Conservation (phyloP, 306 rosid genomes). For the Trifolium repens region DNA sequence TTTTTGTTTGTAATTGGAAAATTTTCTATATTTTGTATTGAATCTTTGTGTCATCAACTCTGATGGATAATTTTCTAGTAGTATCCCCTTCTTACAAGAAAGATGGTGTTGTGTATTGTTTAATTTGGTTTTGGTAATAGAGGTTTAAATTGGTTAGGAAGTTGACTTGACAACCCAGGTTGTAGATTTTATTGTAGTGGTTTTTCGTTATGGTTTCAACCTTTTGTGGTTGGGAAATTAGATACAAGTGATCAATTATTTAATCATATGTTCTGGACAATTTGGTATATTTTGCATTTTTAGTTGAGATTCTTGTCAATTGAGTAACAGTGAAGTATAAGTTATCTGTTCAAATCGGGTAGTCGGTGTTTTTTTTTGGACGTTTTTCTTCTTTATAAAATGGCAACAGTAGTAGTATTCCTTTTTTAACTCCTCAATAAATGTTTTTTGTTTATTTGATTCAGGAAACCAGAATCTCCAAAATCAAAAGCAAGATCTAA, state of each 20-base stretch:
- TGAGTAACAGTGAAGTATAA: not conserved
- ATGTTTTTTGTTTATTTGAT: constrained; percentile 36
- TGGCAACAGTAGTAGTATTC: not conserved
- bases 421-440: constrained; percentile 22
- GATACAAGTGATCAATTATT: constrained; percentile 25
- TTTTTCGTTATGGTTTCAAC: constrained; percentile 11
- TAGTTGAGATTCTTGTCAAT: constrained; percentile 3
- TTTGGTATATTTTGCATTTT: constrained; percentile 18
- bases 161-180: constrained; percentile 23
- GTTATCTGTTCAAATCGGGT: not conserved
- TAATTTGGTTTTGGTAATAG: not conserved
- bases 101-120: not conserved
- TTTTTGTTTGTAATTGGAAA: constrained; percentile 7
- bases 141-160: constrained; percentile 14
- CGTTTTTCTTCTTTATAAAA: not conserved
- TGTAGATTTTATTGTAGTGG: not conserved
- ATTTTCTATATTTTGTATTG: constrained; percentile 10
- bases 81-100: not conserved
- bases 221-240: constrained; percentile 37
- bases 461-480: constrained; percentile 96
- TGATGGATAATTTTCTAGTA: not conserved
- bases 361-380: not conserved
- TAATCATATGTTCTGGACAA: constrained; percentile 11
- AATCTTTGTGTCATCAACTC: not conserved
- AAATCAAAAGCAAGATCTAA: constrained; percentile 72